phyloP scores from a whole-genome alignment of 805 yeast genomes.

The Pichia ethanolica region DNA sequence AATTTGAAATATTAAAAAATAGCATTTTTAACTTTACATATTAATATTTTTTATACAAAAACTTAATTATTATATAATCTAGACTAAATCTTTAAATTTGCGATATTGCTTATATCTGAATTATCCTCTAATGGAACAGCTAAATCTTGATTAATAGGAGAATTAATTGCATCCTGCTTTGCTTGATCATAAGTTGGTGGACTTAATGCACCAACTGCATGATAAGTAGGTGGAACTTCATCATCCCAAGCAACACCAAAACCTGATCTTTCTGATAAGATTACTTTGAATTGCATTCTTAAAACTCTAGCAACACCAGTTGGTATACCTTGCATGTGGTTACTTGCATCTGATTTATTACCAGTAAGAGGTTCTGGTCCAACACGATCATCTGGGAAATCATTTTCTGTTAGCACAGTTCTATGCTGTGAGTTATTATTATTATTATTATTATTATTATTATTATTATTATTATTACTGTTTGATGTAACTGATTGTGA shows the following conservation, averaged over 20 bases:
- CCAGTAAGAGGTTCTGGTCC: conserved; percentile 27
- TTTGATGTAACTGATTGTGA: neutral
- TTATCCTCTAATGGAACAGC: conserved; percentile 18
- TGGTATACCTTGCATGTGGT: conserved; percentile 52
- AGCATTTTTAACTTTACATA: no score
- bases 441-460: no score
- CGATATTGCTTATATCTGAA: neutral
- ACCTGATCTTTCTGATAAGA: conserved; percentile 84
- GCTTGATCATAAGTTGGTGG: conserved; percentile 72
- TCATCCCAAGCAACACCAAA: conserved; percentile 98
- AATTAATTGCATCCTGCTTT: conserved; percentile 11
- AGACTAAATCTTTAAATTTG: neutral
- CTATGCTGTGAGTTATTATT: neutral
- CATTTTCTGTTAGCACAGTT: conserved; percentile 5
- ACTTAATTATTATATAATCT: no score
- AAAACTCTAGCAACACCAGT: conserved; percentile 94
- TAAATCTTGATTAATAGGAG: conserved; percentile 15
- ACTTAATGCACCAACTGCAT: conserved; percentile 69
- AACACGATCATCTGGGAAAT: conserved; percentile 21
- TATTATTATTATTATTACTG: neutral
- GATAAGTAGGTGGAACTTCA: conserved; percentile 96
- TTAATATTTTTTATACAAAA: no score
- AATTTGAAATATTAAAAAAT: no score
- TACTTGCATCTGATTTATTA: conserved; percentile 22
- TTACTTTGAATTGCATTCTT: conserved; percentile 87